A percentile compares a stretch with the other conserved stretches of the same genome.
These are phyloP conservation scores for Chamaecrista fasciculata DNA, from an alignment of 306 rosid genomes.

Conservation along the genomic window DNA sequence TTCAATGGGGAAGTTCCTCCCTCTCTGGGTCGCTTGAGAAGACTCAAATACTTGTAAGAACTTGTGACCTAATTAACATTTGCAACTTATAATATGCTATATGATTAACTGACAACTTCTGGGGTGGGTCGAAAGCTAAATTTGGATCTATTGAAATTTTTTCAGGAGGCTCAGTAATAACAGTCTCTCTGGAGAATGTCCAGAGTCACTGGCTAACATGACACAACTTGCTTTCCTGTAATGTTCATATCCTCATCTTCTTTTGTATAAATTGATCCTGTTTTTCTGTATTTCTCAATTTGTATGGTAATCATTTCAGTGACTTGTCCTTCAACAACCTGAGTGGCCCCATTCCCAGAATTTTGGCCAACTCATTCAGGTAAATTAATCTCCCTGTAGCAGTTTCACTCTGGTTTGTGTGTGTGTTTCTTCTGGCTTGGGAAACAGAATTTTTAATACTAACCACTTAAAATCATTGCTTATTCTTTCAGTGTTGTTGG, in stretches of 20 bases:
- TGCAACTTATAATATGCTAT: slow-evolving; percentile 2
- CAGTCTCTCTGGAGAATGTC: slow-evolving; percentile 73
- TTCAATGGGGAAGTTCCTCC: slow-evolving; percentile 73
- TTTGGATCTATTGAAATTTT: slow-evolving; percentile 8
- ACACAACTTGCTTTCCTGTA: slow-evolving; percentile 86
- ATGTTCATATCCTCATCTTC: slow-evolving; percentile 37
- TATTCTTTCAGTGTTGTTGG: slow-evolving; percentile 74
- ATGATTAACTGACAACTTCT: neutral
- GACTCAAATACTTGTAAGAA: slow-evolving; percentile 82
- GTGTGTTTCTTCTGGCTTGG: slow-evolving; percentile 11
- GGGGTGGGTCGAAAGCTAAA: slow-evolving; percentile 30
- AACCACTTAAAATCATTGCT: slow-evolving; percentile 5
- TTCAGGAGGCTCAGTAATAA: slow-evolving; percentile 94
- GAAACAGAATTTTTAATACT: slow-evolving; percentile 18
- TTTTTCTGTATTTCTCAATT: slow-evolving; percentile 29
- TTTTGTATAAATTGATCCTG: slow-evolving; percentile 19
- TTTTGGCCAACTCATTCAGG: slow-evolving; percentile 91
- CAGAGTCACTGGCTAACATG: slow-evolving; percentile 81
- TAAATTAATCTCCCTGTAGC: slow-evolving; percentile 35
- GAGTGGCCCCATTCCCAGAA: slow-evolving; percentile 83
- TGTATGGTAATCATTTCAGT: neutral
- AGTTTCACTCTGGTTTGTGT: neutral
- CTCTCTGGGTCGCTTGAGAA: slow-evolving; percentile 64
- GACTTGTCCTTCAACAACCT: slow-evolving; percentile 77
- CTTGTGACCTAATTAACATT: slow-evolving; percentile 21